Percentiles rank a stretch among this genome's conserved stretches.
These are phyloP conservation scores for Nemania sp. DNA, from an alignment of 2,329 filamentous ascomycete species.

Conservation along the genomic window DNA sequence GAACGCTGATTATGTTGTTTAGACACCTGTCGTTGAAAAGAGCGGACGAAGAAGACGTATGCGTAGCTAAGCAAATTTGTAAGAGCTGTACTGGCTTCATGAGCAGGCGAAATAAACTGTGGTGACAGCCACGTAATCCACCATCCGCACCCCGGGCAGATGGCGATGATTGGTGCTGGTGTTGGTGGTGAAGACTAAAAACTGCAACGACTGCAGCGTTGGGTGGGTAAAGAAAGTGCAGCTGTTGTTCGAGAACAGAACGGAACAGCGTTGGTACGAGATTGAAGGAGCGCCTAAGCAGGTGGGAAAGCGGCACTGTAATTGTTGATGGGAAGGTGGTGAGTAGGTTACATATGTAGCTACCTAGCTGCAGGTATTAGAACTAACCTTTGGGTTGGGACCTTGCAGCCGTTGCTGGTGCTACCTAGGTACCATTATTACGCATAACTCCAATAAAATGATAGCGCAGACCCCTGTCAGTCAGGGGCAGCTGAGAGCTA, in stretches of 20 bases:
- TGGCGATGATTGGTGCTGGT: slow-evolving; percentile 49
- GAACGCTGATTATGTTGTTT: slow-evolving; percentile 43
- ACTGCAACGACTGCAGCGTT: slow-evolving; percentile 41
- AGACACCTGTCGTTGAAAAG: slow-evolving; percentile 48
- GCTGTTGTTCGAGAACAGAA: slow-evolving; percentile 26
- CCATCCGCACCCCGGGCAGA: slow-evolving; percentile 45
- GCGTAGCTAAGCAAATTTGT: slow-evolving; percentile 50
- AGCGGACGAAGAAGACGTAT: slow-evolving; percentile 46
- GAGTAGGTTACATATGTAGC: neutral
- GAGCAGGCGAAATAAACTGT: slow-evolving; percentile 43
- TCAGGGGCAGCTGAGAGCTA: slow-evolving; percentile 41
- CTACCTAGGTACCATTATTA: slow-evolving; percentile 30
- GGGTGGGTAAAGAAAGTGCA: slow-evolving; percentile 39
- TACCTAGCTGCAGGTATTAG: neutral
- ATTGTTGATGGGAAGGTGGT: neutral
- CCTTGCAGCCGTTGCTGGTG: slow-evolving; percentile 34
- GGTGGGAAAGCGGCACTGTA: too few relatives aligned
- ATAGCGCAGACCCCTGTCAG: slow-evolving; percentile 27
- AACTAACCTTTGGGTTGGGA: slow-evolving; percentile 22
- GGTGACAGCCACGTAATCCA: slow-evolving; percentile 44
- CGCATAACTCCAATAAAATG: slow-evolving; percentile 25
- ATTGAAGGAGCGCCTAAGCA: slow-evolving; percentile 33
- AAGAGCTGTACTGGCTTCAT: slow-evolving; percentile 51
- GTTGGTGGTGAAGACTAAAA: slow-evolving; percentile 47
- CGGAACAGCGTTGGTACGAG: slow-evolving; percentile 24